These are phyloP conservation scores for Salix purpurea DNA, from an alignment of 345 rosid species.

Conservation along the genomic window DNA sequence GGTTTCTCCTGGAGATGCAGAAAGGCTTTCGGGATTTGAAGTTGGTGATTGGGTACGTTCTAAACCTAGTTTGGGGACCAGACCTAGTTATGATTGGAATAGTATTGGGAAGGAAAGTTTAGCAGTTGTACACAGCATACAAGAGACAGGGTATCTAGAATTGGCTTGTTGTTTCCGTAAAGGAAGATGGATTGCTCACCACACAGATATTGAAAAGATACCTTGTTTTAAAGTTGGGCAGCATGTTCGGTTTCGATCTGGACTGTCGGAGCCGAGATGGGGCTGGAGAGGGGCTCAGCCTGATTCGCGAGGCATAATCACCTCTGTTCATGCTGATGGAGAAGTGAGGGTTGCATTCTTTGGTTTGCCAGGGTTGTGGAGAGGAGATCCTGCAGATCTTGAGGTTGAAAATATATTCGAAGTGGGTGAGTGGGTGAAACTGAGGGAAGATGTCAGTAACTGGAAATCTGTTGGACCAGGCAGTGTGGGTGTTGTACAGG, in stretches of 20 bases:
- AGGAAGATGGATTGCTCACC: conserved; percentile 72
- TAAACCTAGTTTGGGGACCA: conserved; percentile 77
- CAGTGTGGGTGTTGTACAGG: conserved; percentile 80
- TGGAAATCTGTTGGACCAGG: conserved; percentile 88
- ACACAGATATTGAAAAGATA: conserved; percentile 81
- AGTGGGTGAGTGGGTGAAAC: conserved; percentile 93
- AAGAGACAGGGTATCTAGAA: conserved; percentile 85
- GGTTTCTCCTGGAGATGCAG: conserved; percentile 96
- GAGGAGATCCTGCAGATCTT: conserved; percentile 88
- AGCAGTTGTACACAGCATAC: conserved; percentile 87
- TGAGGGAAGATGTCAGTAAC: conserved; percentile 46
- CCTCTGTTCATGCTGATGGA: conserved; percentile 90
- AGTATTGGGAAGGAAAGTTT: conserved; percentile 77
- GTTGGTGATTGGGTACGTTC: conserved; percentile 99
- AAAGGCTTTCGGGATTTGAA: conserved; percentile 91
- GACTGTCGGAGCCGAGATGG: conserved; percentile 87
- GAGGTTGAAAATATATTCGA: conserved; percentile 69
- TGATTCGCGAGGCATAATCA: conserved; percentile 70
- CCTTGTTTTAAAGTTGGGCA: conserved; percentile 75
- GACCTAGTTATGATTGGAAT: conserved; percentile 97
- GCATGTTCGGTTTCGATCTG: conserved; percentile 75
- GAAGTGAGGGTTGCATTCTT: conserved; percentile 83
- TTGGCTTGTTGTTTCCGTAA: conserved; percentile 93
- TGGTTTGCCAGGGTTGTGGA: conserved; percentile 82
- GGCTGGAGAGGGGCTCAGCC: conserved; percentile 92